Percentiles rank a stretch among this genome's conserved stretches.
Conservation (phyloP, 805 yeast species). For the Hanseniaspora vineae region DNA sequence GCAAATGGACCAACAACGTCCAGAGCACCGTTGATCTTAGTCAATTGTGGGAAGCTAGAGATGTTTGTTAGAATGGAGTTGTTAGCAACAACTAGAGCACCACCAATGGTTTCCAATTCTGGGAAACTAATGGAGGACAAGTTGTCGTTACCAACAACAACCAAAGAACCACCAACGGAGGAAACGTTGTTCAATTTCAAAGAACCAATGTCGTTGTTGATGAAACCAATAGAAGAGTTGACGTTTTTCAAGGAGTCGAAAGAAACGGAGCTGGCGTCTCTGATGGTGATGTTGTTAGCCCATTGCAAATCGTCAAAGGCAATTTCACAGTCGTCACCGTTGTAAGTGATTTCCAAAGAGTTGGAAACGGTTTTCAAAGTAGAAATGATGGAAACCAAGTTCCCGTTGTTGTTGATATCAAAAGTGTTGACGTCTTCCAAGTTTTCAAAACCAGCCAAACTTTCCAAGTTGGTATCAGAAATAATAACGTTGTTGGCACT, state of each 20-base stretch:
- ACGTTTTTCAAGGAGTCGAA: slow-evolving; percentile 55
- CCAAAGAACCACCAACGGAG: slow-evolving; percentile 67
- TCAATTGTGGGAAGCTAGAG: slow-evolving; percentile 61
- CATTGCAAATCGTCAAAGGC: slow-evolving; percentile 55
- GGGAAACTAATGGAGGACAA: slow-evolving; percentile 60
- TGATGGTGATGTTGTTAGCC: slow-evolving; percentile 84
- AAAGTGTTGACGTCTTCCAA: slow-evolving; percentile 37
- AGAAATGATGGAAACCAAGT: slow-evolving; percentile 60
- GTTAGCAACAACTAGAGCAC: slow-evolving; percentile 86
- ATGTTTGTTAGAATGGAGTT: slow-evolving; percentile 59
- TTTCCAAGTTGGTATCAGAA: slow-evolving; percentile 60
- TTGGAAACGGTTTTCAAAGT: slow-evolving; percentile 62
- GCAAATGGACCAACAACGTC: slow-evolving; percentile 67
- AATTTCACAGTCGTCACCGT: slow-evolving; percentile 66
- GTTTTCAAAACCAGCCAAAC: slow-evolving; percentile 49
- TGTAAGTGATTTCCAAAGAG: slow-evolving; percentile 68
- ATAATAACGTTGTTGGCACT: slow-evolving; percentile 57
- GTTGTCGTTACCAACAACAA: slow-evolving; percentile 60
- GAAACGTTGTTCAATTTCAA: slow-evolving; percentile 43
- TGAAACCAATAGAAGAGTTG: slow-evolving; percentile 73
- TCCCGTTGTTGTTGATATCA: slow-evolving; percentile 84
- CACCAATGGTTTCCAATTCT: slow-evolving; percentile 62
- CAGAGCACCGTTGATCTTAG: slow-evolving; percentile 81
- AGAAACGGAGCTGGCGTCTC: slow-evolving; percentile 63
- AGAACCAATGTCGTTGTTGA: slow-evolving; percentile 51